Evolutionary conservation across 768 basidiomycete genomes (phyloP).

Genomic region (Lactarius hengduanensis): DNA sequence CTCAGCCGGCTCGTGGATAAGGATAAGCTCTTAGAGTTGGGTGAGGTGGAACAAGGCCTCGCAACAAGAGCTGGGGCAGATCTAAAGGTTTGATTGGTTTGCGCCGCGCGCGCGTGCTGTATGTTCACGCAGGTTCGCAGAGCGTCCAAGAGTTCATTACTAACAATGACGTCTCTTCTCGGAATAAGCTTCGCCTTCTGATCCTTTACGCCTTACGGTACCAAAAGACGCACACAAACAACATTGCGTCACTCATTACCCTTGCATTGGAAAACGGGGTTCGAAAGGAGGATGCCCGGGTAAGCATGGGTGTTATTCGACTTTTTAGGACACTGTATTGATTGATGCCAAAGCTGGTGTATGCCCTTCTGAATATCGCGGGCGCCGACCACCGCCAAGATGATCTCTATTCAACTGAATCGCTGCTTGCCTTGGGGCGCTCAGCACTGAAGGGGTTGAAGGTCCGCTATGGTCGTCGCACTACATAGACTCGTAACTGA

Average conservation of each 20-base stretch:
- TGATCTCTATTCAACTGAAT: constrained; percentile 94
- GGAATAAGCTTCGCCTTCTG: constrained; percentile 86
- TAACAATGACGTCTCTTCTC: constrained; percentile 62
- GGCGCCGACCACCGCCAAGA: constrained; percentile 97
- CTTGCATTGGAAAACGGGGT: constrained; percentile 75
- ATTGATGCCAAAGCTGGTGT: constrained; percentile 68
- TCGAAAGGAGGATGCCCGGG: constrained; percentile 71
- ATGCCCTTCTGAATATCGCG: constrained; percentile 87
- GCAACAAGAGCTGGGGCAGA: constrained; percentile 91
- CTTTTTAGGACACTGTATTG: constrained; percentile 1
- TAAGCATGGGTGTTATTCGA: constrained; percentile 34
- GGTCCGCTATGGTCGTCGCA: constrained; percentile 41
- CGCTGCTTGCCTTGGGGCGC: constrained; percentile 88
- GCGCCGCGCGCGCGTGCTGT: background rate
- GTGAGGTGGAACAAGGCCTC: constrained; percentile 94
- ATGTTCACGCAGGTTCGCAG: constrained; percentile 40
- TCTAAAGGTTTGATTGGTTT: constrained; percentile 58
- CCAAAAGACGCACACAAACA: constrained; percentile 82
- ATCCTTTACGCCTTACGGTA: constrained; percentile 93
- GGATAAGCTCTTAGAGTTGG: constrained; percentile 83
- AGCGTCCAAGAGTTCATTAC: constrained; percentile 78
- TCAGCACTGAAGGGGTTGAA: constrained; percentile 95
- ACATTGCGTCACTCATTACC: constrained; percentile 77
- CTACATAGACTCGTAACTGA: constrained; percentile 15
- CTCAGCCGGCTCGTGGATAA: constrained; percentile 85